Conservation (phyloP, 2,329 filamentous ascomycete genomes). For the Corinectria fuckeliana region DNA sequence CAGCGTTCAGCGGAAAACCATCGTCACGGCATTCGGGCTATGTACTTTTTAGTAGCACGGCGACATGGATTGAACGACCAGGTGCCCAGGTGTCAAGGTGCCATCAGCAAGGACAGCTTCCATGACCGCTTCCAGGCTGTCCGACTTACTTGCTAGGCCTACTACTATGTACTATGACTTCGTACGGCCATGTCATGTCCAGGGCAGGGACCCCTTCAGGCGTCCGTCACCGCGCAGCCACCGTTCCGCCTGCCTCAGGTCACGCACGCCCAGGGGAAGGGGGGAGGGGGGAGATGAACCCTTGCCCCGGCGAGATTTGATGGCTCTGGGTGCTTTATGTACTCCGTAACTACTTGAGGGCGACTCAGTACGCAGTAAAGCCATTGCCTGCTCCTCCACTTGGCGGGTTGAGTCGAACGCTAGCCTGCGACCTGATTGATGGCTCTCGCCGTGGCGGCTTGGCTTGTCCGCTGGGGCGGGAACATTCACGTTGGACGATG, state of each 20-base stretch:
- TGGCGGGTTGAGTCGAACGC: neutral
- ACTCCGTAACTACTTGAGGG: no score
- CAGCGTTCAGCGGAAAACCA: no score
- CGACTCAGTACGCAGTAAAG: neutral
- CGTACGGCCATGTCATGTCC: no score
- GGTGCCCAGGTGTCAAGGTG: neutral
- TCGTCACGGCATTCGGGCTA: slow-evolving; percentile 9
- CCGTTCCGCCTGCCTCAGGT: slow-evolving; percentile 17
- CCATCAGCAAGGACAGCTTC: neutral
- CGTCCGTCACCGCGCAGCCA: slow-evolving; percentile 8
- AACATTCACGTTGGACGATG: neutral
- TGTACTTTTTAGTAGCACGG: no score
- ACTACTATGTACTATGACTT: no score
- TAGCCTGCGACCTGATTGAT: neutral
- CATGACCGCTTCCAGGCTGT: slow-evolving; percentile 1
- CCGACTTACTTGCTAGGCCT: no score
- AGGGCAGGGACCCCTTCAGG: neutral
- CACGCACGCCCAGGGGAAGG: slow-evolving; percentile 1
- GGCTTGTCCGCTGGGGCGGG: neutral
- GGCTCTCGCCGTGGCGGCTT: neutral
- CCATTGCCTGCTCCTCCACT: neutral
- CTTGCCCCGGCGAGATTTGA: neutral
- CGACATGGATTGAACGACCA: neutral
- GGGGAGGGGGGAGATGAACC: neutral
- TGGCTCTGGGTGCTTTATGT: no score